Percentiles rank a stretch among this genome's conserved stretches.
Evolutionary conservation across 2,329 filamentous ascomycete species (phyloP).

Genomic region (Fusarium sp.): DNA sequence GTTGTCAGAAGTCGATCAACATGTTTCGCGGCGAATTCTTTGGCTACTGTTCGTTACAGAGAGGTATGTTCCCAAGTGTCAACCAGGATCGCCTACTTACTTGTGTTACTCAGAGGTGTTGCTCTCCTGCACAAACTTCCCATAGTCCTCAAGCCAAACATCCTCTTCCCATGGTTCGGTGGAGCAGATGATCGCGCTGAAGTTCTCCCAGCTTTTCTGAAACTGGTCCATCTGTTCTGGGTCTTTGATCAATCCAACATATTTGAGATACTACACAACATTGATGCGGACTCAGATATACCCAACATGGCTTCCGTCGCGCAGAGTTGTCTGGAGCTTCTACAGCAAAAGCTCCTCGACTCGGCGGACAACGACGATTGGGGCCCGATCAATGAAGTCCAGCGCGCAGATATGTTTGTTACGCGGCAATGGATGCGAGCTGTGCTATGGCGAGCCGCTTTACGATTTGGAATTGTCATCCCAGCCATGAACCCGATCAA

Average conservation of each 20-base stretch:
- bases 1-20: constrained; percentile 55
- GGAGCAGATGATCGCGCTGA: constrained; percentile 56
- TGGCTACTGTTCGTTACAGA: constrained; percentile 65
- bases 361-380: constrained; percentile 53
- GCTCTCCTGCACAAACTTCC: constrained; percentile 64
- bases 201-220: constrained; percentile 62
- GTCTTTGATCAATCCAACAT: constrained; percentile 63
- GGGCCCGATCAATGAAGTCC: constrained; percentile 58
- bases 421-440: constrained; percentile 65
- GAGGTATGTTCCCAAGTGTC: constrained; percentile 32
- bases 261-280: constrained; percentile 60
- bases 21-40: constrained; percentile 59
- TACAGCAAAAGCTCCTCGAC: constrained; percentile 59
- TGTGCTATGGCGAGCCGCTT: constrained; percentile 59
- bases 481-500: constrained; percentile 54
- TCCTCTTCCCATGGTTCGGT: constrained; percentile 52
- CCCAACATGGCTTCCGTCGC: constrained; percentile 49
- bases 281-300: constrained; percentile 51
- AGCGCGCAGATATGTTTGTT: constrained; percentile 62
- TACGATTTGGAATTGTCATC: constrained; percentile 51
- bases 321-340: constrained; percentile 52
- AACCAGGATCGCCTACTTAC: constrained; percentile 14
- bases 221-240: constrained; percentile 63
- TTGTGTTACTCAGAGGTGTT: constrained; percentile 54
- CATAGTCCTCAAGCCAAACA: constrained; percentile 57